Conservation (phyloP, 129 eudicot genomes). For the Lactuca saligna region DNA sequence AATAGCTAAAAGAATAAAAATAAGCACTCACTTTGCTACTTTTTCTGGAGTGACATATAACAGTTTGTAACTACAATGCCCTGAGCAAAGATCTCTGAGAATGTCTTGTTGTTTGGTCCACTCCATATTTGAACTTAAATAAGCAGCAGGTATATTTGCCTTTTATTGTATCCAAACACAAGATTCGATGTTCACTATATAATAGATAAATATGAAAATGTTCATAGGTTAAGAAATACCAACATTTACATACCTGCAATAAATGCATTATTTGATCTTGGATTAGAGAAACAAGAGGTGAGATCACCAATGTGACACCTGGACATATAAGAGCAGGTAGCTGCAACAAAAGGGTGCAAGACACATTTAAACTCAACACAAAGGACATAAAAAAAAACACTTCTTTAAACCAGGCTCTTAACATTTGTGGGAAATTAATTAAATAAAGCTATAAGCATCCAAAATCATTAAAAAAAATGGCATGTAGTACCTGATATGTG, state of each 20-base stretch:
- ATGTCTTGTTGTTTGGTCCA: slow-evolving; percentile 90
- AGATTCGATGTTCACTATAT: slow-evolving; percentile 1
- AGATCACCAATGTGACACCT: slow-evolving; percentile 85
- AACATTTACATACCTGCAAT: slow-evolving; percentile 51
- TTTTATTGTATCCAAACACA: slow-evolving; percentile 23
- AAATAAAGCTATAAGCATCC: not conserved
- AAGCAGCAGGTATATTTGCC: slow-evolving; percentile 95
- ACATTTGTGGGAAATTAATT: not conserved
- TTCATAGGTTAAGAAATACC: not conserved
- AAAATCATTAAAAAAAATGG: not conserved
- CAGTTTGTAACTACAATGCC: slow-evolving; percentile 64
- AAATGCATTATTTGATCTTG: slow-evolving; percentile 99
- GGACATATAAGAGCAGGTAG: slow-evolving; percentile 87
- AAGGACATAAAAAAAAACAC: too few species aligned
- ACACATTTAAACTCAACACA: too few species aligned
- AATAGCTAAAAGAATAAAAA: not conserved
- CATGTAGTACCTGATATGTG: slow-evolving; percentile 75
- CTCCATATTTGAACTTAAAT: slow-evolving; percentile 90
- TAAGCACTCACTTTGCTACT: slow-evolving; percentile 71
- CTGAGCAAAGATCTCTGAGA: slow-evolving; percentile 76
- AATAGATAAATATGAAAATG: slow-evolving; percentile 13
- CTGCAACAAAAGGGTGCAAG: slow-evolving; percentile 44
- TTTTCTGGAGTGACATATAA: slow-evolving; percentile 95
- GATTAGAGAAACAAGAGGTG: slow-evolving; percentile 93
- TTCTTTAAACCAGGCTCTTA: too few species aligned